These are phyloP conservation scores for Ustilago vetiveriae DNA, from an alignment of 1,284 basidiomycete genomes.

Conservation along the genomic window DNA sequence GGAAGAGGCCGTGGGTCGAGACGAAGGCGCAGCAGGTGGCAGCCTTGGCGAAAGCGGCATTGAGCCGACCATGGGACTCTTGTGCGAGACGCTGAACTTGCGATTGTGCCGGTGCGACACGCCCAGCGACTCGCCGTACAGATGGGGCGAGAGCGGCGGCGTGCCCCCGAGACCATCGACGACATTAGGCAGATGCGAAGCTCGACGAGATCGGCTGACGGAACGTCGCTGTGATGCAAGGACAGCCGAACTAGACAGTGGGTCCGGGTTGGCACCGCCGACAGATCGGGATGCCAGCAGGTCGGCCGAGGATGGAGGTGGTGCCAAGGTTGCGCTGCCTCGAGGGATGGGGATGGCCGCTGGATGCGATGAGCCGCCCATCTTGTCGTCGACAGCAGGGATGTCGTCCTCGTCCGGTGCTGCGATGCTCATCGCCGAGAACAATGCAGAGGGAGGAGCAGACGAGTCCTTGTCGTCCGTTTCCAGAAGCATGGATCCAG, in stretches of 20 bases:
- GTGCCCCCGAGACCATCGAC: slow-evolving; percentile 35
- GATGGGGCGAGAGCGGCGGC: slow-evolving; percentile 61
- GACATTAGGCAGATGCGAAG: slow-evolving; percentile 35
- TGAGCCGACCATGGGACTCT: slow-evolving; percentile 50
- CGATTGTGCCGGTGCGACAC: slow-evolving; percentile 37
- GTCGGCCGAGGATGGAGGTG: slow-evolving; percentile 15
- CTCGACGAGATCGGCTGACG: slow-evolving; percentile 38
- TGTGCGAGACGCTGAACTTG: slow-evolving; percentile 48
- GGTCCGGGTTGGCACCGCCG: slow-evolving; percentile 7
- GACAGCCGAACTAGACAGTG: slow-evolving; percentile 9
- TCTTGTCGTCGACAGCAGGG: slow-evolving; percentile 51
- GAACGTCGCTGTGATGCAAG: slow-evolving; percentile 22
- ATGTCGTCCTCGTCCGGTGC: slow-evolving; percentile 56
- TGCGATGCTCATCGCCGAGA: slow-evolving; percentile 29
- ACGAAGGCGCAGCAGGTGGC: slow-evolving; percentile 78
- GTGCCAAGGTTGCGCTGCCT: slow-evolving; percentile 13
- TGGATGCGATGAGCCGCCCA: slow-evolving; percentile 46
- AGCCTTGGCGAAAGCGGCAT: slow-evolving; percentile 82
- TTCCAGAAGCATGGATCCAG: slow-evolving; percentile 40
- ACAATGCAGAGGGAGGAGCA: slow-evolving; percentile 36
- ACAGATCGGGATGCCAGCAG: slow-evolving; percentile 13
- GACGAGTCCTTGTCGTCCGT: slow-evolving; percentile 42
- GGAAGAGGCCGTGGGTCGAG: slow-evolving; percentile 84
- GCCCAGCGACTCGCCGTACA: slow-evolving; percentile 38
- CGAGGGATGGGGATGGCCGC: slow-evolving; percentile 56